phyloP scores from a whole-genome alignment of 441 rosid genomes.

The Pelargonium citronellum region DNA sequence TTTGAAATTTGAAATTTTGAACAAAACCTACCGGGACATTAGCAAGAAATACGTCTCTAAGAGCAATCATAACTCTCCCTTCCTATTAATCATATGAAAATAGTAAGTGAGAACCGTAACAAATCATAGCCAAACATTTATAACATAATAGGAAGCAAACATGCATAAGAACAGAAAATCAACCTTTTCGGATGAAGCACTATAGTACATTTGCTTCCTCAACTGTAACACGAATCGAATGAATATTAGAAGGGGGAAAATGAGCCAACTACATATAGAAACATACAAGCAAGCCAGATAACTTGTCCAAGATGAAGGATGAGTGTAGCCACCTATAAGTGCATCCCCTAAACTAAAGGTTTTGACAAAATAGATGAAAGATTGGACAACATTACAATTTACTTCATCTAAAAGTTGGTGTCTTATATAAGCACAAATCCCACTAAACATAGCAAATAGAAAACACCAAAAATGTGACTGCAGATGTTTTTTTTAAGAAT shows the following conservation, averaged over 20 bases:
- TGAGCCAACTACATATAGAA: neutral
- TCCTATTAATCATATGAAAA: conserved; percentile 42
- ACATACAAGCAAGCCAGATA: neutral
- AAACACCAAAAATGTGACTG: neutral
- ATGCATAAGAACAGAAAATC: neutral
- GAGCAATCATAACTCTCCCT: conserved; percentile 53
- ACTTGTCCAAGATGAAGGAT: neutral
- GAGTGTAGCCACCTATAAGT: no score
- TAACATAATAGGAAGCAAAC: neutral
- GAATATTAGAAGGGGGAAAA: neutral
- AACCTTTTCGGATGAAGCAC: conserved; percentile 1
- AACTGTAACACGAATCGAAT: conserved; percentile 3
- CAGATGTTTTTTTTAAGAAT: neutral
- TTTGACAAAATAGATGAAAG: neutral
- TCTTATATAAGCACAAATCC: neutral
- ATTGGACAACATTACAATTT: neutral
- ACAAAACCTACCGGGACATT: conserved; percentile 69
- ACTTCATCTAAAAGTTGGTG: neutral
- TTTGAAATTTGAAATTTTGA: conserved; percentile 10
- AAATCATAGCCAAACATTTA: neutral
- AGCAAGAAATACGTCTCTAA: conserved; percentile 79
- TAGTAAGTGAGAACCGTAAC: conserved; percentile 12
- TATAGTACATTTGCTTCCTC: conserved; percentile 5
- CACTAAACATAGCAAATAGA: neutral
- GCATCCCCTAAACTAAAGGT: neutral